Evolutionary conservation across 1,284 basidiomycete genomes (phyloP), one percentile per base, ranked within the genome.

Genomic region (Dichomitus squalens): DNA sequence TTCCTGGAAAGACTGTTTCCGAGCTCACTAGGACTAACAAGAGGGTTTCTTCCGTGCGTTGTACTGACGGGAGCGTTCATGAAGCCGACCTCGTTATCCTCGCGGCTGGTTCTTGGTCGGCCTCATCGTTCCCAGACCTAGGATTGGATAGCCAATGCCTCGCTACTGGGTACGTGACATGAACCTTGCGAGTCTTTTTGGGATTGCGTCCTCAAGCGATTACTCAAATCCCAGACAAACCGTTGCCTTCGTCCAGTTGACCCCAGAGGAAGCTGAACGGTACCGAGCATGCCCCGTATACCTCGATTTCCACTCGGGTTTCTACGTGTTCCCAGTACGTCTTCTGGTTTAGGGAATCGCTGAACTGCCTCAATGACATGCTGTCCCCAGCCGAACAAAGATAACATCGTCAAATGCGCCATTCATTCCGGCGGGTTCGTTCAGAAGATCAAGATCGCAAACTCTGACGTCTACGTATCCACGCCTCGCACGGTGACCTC

Each of bases 91-190:
- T 82, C 29, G 78, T 91, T 5, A 76, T 95, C 23, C 69, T 95
- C 33, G 85, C 91, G 12, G 77, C 85, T 7, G 93, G 93, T 23
- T 84, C 92, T 5, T 95, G 95, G 95, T 93, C 93, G 0, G 83
- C 88, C 2, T 88, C 90, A 0, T 74, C 88, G 1, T 92, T 96
- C 68, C 83, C 86, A 7, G 79, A 80, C 38, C 71, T 88, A 14
- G 71, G 75, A 18, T 66, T 87, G 25, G 72, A 76, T n/a, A 67
- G 73, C 9, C 75, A 73, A 33, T 87, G 83, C 64, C 71, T 84
- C 11, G 88, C 91, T 2, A 91, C 87, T 27, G 91, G 90, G 88
- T 91, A 16, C 20, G 48, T 51, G 3, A 18, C 31, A 12, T 12
- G 3, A 20, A 27, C 2, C 9, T 7, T 16, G 33, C 14, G 23